Percentiles rank a stretch among this genome's conserved stretches.
Evolutionary conservation across 1,139 yeast genomes (phyloP).

Genomic region (Barnettozyma hawaiiensis): DNA sequence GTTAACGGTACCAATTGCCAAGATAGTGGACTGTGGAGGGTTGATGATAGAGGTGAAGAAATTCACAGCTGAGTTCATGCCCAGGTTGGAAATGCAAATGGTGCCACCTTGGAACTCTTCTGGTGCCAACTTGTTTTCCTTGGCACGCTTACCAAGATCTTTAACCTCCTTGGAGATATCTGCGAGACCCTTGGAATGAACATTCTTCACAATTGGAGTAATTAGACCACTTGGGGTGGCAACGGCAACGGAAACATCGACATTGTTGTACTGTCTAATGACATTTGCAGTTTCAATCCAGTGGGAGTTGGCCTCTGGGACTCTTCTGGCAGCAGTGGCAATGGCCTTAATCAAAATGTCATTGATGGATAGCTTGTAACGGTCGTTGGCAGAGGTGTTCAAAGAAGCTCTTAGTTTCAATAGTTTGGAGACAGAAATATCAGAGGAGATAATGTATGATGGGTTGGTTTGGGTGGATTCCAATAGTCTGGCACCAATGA

Average conservation of each 20-base stretch:
- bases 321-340: slow-evolving; percentile 82
- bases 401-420: slow-evolving; percentile 88
- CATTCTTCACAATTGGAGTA: slow-evolving; percentile 90
- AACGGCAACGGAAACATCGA: slow-evolving; percentile 97
- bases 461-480: slow-evolving; percentile 86
- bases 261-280: slow-evolving; percentile 86
- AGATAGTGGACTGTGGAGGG: slow-evolving; percentile 94
- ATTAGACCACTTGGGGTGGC: slow-evolving; percentile 97
- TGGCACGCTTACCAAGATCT: slow-evolving; percentile 94
- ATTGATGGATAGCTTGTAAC: slow-evolving; percentile 88
- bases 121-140: slow-evolving; percentile 85
- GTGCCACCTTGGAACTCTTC: slow-evolving; percentile 99
- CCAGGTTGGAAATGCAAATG: slow-evolving; percentile 95
- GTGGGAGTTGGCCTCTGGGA: slow-evolving; percentile 90
- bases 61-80: slow-evolving; percentile 94
- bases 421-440: slow-evolving; percentile 80
- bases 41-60: slow-evolving; percentile 93
- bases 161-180: slow-evolving; percentile 78
- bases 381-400: slow-evolving; percentile 79
- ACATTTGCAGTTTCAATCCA: slow-evolving; percentile 89
- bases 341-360: slow-evolving; percentile 93
- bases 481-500: slow-evolving; percentile 83
- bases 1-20: slow-evolving; percentile 91
- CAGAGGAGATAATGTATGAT: slow-evolving; percentile 85
- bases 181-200: slow-evolving; percentile 80